phyloP scores from a whole-genome alignment of 2,329 filamentous ascomycete species.

The Trichoderma sp. region DNA sequence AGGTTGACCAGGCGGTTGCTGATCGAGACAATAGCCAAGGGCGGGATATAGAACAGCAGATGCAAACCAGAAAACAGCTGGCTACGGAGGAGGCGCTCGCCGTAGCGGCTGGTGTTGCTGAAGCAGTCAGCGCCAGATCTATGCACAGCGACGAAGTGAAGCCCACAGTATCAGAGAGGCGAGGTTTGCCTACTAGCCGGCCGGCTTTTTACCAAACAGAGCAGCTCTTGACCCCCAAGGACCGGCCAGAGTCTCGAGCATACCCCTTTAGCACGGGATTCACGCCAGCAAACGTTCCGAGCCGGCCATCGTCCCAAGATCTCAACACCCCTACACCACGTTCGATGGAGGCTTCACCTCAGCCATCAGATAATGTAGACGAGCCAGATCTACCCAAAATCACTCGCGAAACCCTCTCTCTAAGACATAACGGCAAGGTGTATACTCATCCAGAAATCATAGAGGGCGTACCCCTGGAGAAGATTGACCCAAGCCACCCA shows the following conservation, averaged over 20 bases:
- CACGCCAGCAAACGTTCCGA: slow-evolving; percentile 33
- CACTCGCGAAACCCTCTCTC: slow-evolving; percentile 43
- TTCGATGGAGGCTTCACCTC: slow-evolving; percentile 31
- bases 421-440: slow-evolving; percentile 49
- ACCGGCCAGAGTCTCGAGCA: slow-evolving; percentile 24
- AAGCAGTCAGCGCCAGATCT: neutral
- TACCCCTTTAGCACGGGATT: slow-evolving; percentile 27
- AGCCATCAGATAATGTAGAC: slow-evolving; percentile 21
- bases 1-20: neutral
- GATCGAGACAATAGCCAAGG: neutral
- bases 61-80: neutral
- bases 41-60: neutral
- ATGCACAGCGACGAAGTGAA: neutral
- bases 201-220: slow-evolving; percentile 26
- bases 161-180: neutral
- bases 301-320: slow-evolving; percentile 31
- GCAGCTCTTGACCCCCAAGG: slow-evolving; percentile 30
- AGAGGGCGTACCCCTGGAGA: slow-evolving; percentile 51
- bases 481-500: slow-evolving; percentile 49
- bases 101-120: slow-evolving; percentile 7
- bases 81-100: slow-evolving; percentile 14
- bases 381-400: slow-evolving; percentile 35
- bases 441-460: slow-evolving; percentile 53
- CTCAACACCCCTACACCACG: slow-evolving; percentile 30
- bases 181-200: slow-evolving; percentile 17